Base-by-base conservation (phyloP, 1,284 basidiomycete genomes). In the Ustilago trichophora region DNA sequence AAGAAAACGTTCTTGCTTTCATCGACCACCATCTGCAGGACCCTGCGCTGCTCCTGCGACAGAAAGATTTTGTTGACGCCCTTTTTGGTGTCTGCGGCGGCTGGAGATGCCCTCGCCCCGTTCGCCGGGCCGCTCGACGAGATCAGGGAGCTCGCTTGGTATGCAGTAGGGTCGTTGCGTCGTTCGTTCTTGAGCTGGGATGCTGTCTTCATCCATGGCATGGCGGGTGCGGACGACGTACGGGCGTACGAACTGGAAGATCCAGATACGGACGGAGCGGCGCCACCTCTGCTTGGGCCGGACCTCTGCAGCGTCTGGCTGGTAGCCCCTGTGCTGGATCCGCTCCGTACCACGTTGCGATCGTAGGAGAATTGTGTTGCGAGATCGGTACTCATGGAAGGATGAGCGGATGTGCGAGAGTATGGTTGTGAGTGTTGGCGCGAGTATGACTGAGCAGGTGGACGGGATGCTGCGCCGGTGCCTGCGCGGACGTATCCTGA, bases 1-100 rank as follows among this genome's bases (percentile, higher is more conserved):
- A 97, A 98, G 78, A 98, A 98, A n/a, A 98, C 80, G 73, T 88
- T 95, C 49, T 89, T 83, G 26, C 63, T 63, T 15, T 73, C 64
- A 18, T 77, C 63, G 8, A 79, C 69, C 8, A 80, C 80, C 48
- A 72, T 63, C 6, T 76, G 57, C 9, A 78, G 66, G 18, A 82
- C 75, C 24, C 56, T 58, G 27, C 69, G 65, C 58, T 82, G 80
- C 62, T 82, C 78, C 15, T 40, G 35, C 9, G 76, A 74, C 34
- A 68, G 53, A 56, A 63, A 80, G 49, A 64, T 69, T 47, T 69
- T 69, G 60, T 59, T 69, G 60, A 69, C 66, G 26, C 31, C 21
- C 50, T 63, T 68, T 12, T 47, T 58, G 32, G 8, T 32, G 16
- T 42, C 35, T n/a, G 26, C 49, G 16, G 21, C 15, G 2, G 52